These are phyloP conservation scores for Firmiana major DNA, from an alignment of 345 rosid species.

Conservation along the genomic window DNA sequence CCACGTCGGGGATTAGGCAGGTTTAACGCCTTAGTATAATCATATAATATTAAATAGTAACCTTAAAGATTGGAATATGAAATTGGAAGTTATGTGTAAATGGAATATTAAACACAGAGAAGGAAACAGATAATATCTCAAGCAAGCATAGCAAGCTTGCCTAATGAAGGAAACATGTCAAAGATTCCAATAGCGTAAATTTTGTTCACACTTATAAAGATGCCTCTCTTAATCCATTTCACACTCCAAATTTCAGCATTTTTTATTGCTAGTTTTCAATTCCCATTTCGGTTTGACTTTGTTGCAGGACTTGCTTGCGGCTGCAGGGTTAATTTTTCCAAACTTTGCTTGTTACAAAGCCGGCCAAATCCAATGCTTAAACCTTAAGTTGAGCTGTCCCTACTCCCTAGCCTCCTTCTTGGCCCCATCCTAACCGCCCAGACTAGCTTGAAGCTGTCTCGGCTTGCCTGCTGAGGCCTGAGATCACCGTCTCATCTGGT, in stretches of 20 bases:
- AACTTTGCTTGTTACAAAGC: not conserved
- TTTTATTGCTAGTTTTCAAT: not conserved
- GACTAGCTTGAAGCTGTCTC: not conserved
- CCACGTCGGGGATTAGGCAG: no score
- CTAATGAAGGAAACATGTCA: not conserved
- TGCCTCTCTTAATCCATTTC: not conserved
- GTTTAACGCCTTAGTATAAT: no score
- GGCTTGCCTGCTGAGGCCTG: not conserved
- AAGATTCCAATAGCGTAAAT: not conserved
- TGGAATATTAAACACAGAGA: not conserved
- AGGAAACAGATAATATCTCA: not conserved
- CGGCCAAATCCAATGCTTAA: not conserved
- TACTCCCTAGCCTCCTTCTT: not conserved
- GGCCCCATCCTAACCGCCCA: not conserved
- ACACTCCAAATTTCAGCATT: not conserved
- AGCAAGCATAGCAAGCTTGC: not conserved
- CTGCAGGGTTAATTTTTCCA: not conserved
- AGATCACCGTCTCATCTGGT: not conserved
- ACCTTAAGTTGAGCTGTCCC: not conserved
- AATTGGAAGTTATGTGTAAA: not conserved
- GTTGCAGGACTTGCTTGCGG: not conserved
- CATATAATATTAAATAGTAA: not conserved
- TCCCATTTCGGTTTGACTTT: not conserved
- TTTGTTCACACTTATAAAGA: conserved; percentile 9
- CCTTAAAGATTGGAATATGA: not conserved